Conservation (phyloP, 2,329 filamentous ascomycete genomes). For the Verticillium zaregamsianum region DNA sequence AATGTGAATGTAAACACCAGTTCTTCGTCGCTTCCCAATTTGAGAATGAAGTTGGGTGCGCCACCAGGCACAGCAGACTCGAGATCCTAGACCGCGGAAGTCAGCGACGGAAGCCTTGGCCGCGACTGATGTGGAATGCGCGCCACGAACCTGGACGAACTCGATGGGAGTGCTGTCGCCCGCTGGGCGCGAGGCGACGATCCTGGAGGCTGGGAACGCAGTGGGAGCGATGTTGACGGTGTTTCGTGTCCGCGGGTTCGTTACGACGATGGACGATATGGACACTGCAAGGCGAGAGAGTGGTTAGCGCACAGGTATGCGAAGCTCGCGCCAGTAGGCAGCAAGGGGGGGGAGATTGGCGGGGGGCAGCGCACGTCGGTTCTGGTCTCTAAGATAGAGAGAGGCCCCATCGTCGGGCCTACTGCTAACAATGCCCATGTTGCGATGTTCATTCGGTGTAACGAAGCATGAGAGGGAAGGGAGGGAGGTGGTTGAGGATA, state of each 20-base stretch:
- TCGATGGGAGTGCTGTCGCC: slow-evolving; percentile 77
- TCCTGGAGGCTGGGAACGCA: slow-evolving; percentile 77
- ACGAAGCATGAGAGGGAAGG: slow-evolving; percentile 4
- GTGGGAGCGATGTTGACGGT: slow-evolving; percentile 80
- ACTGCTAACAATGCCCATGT: slow-evolving; percentile 92
- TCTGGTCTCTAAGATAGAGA: slow-evolving; percentile 87
- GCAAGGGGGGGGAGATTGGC: slow-evolving; percentile 12
- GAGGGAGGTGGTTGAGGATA: background rate
- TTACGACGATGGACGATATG: slow-evolving; percentile 77
- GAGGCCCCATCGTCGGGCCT: slow-evolving; percentile 76
- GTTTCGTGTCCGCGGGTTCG: slow-evolving; percentile 72
- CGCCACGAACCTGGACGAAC: slow-evolving; percentile 75
- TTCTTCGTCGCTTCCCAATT: slow-evolving; percentile 86
- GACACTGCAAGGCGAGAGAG: slow-evolving; percentile 57
- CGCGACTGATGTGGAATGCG: slow-evolving; percentile 1
- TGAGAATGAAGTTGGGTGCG: slow-evolving; percentile 74
- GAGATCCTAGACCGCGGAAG: slow-evolving; percentile 59
- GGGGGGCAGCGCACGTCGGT: slow-evolving; percentile 64
- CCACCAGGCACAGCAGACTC: slow-evolving; percentile 50
- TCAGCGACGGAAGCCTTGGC: slow-evolving; percentile 1
- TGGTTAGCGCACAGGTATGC: slow-evolving; percentile 13
- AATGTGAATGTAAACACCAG: slow-evolving; percentile 92
- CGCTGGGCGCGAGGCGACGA: slow-evolving; percentile 65
- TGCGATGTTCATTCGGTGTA: slow-evolving; percentile 25
- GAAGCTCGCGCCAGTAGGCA: slow-evolving; percentile 11